Evolutionary conservation across 2,329 filamentous ascomycete genomes (phyloP), one percentile per base, ranked within the genome.

Genomic region (Neofusicoccum cordaticola): DNA sequence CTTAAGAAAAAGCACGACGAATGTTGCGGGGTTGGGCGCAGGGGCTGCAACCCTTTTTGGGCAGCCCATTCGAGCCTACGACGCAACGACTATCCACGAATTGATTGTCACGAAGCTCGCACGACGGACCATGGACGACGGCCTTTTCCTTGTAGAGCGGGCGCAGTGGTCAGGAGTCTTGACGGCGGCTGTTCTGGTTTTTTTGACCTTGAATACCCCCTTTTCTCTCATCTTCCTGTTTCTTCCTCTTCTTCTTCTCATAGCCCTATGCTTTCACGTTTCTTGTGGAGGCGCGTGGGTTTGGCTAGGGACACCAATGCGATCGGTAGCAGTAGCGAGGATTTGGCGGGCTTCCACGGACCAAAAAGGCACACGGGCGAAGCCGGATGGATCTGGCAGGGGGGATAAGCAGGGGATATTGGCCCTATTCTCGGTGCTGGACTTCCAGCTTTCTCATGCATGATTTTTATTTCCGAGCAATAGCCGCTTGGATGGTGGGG

Each of bases 141-240:
- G 31, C 27, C 41, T 37, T 60, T 47, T 44, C 15, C 27, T 35
- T 58, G 56, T 60, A 35, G n/a, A 47, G 27, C 42, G 56, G 56
- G 56, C 53, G 41, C 53, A 34, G 41, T 11, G 22, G 53, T 9
- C 56, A 60, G 56, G 56, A 37, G 41, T 47, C 41, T 47, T 37
- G 7, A 35, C n/a, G 56, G 56, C n/a, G 42, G 56, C 47, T 47
- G 56, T 60, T 47, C 56, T 60, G 56, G 56, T 47, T 60, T 27
- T 35, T 17, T 51, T 34, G 37, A 34, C 45, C 48, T 62, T 62
- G 45, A 62, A 50, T 62, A 50, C 58, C 48, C 58, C 58, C 58
- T 17, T 17, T 37, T 15, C 27, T 61, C 19, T 47, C 42, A 17
- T 62, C 58, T 62, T 51, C n/a, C 1, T 47, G 22, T 35, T 41